Conservation (phyloP, 2,329 filamentous ascomycete species). For the Lasiodiplodia citricola region DNA sequence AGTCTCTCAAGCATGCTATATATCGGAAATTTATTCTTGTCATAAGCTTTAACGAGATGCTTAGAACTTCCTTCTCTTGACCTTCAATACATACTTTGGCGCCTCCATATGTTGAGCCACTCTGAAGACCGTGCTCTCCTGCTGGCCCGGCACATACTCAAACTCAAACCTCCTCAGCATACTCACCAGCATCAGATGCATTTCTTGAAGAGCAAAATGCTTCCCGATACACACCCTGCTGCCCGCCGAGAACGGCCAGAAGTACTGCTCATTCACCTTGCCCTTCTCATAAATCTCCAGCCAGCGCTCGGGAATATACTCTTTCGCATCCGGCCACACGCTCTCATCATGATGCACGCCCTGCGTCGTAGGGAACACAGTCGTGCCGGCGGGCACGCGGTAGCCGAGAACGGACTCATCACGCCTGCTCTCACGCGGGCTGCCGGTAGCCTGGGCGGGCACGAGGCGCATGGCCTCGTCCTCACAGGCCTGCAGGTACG, state of each 20-base stretch:
- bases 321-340: conserved; percentile 34
- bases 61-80: neutral
- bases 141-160: conserved; percentile 10
- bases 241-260: conserved; percentile 5
- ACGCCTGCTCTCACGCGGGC: conserved; percentile 45
- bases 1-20: too few species aligned
- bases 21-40: too few species aligned
- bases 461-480: conserved; percentile 49
- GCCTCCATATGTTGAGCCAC: conserved; percentile 11
- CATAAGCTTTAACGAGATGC: too few species aligned
- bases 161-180: conserved; percentile 9
- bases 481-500: conserved; percentile 47
- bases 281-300: conserved; percentile 27
- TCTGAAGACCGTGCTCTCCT: conserved; percentile 5
- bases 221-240: conserved; percentile 15
- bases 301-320: conserved; percentile 47
- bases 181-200: conserved; percentile 8
- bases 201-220: conserved; percentile 12
- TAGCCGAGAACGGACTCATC: conserved; percentile 45
- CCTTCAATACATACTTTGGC: conserved; percentile 1
- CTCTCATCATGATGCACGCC: conserved; percentile 38
- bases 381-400: conserved; percentile 42
- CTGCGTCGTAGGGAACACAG: conserved; percentile 46
- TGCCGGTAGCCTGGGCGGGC: conserved; percentile 44
- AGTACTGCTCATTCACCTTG: conserved; percentile 30